Conservation (phyloP, 2,329 filamentous ascomycete species). For the Monosporascus sp. region DNA sequence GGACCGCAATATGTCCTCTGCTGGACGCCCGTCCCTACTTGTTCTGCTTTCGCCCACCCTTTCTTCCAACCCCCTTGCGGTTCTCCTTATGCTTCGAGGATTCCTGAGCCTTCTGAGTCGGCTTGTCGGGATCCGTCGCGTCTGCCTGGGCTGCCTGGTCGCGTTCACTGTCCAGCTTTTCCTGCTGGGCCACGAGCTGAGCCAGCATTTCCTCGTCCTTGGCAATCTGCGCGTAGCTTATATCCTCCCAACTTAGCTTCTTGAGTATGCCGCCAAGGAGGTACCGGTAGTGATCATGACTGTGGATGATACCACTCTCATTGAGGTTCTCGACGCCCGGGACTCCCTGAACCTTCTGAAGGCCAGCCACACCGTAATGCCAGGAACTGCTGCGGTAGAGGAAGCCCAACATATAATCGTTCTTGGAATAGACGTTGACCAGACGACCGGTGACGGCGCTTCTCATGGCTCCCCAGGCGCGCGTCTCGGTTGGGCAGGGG, state of each 20-base stretch:
- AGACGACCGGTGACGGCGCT: constrained; percentile 75
- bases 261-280: constrained; percentile 61
- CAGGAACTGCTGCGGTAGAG: constrained; percentile 78
- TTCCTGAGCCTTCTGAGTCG: not conserved
- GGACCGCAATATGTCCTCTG: constrained; percentile 6
- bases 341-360: constrained; percentile 68
- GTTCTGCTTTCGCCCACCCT: not conserved
- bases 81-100: constrained; percentile 3
- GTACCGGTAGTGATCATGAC: constrained; percentile 66
- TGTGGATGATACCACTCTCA: constrained; percentile 58
- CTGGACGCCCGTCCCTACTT: not conserved
- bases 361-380: constrained; percentile 76
- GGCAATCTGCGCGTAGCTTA: constrained; percentile 37
- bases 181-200: constrained; percentile 19
- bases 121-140: not conserved
- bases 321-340: constrained; percentile 62
- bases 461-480: constrained; percentile 72
- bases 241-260: constrained; percentile 63
- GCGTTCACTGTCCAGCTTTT: constrained; percentile 8
- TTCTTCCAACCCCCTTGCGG: not conserved
- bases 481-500: constrained; percentile 66
- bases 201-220: constrained; percentile 25
- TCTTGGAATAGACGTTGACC: constrained; percentile 85
- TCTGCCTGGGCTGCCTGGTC: not conserved
- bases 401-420: constrained; percentile 84